phyloP scores from a whole-genome alignment of 192 early-diverging fungal genomes.

The Physocladia obscura region DNA sequence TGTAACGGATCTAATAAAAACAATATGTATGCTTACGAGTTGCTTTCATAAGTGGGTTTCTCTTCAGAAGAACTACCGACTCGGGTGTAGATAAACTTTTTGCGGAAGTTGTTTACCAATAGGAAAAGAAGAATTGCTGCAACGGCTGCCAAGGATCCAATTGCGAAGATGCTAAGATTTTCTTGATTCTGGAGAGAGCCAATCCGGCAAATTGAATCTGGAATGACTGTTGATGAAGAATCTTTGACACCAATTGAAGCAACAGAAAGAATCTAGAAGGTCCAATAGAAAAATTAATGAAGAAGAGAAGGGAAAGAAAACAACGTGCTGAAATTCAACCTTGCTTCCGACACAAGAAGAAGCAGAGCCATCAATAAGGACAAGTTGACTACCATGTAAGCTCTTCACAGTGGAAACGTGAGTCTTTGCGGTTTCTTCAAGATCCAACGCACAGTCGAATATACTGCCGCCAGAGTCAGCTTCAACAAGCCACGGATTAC shows the following conservation, averaged over 20 bases:
- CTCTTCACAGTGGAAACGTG: background rate
- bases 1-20: too few relatives aligned
- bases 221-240: background rate
- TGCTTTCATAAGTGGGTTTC: too few relatives aligned
- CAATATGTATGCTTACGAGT: too few relatives aligned
- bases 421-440: background rate
- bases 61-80: too few relatives aligned
- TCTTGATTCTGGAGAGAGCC: too few relatives aligned
- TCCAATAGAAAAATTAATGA: background rate
- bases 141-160: too few relatives aligned
- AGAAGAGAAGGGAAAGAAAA: too few relatives aligned
- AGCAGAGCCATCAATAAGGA: background rate
- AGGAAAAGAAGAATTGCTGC: too few relatives aligned
- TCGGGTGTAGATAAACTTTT: too few relatives aligned
- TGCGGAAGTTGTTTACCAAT: too few relatives aligned
- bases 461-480: background rate
- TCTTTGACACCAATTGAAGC: background rate
- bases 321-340: too few relatives aligned
- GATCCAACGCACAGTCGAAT: background rate
- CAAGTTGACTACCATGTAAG: background rate
- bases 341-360: background rate
- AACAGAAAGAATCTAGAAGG: background rate
- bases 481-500: background rate
- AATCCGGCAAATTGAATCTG: background rate
- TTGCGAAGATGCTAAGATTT: too few relatives aligned